A percentile compares a stretch with the other conserved stretches of the same genome.
Evolutionary conservation across 225 moss, liverwort and hornwort genomes (phyloP).

Genomic region (Anthoceros angustus): DNA sequence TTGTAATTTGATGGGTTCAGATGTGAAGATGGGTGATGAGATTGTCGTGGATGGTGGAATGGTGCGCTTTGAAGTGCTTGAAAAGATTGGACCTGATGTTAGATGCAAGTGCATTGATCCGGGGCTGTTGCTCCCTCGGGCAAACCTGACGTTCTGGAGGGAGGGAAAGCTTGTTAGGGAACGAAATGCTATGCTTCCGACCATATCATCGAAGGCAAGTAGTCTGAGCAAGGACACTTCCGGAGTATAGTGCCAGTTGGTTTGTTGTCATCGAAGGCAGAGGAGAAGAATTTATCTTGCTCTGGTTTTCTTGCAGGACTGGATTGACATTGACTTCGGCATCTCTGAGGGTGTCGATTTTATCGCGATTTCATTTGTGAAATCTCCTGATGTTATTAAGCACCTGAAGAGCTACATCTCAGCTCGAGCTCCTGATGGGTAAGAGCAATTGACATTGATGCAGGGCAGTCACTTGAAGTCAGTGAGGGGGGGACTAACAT

Average conservation of each 20-base stretch:
- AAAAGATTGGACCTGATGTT: slow-evolving; percentile 30
- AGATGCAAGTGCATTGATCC: slow-evolving; percentile 31
- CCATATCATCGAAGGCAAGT: slow-evolving; percentile 28
- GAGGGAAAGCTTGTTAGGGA: slow-evolving; percentile 20
- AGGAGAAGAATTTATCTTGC: not conserved
- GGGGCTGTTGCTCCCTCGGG: slow-evolving; percentile 32
- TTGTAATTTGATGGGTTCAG: slow-evolving; percentile 8
- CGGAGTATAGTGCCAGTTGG: not conserved
- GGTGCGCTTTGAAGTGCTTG: slow-evolving; percentile 25
- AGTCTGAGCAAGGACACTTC: not conserved
- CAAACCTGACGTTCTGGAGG: slow-evolving; percentile 34
- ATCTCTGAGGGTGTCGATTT: slow-evolving; percentile 31
- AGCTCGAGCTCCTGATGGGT: slow-evolving; percentile 26
- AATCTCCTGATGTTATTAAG: slow-evolving; percentile 29
- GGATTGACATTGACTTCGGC: slow-evolving; percentile 39
- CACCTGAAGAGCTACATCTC: slow-evolving; percentile 35
- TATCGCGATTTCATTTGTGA: slow-evolving; percentile 35
- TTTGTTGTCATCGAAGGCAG: not conserved
- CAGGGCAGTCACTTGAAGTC: not conserved
- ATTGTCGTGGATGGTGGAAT: slow-evolving; percentile 33
- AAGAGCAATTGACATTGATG: not conserved
- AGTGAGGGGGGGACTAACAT: not conserved
- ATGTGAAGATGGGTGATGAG: slow-evolving; percentile 26
- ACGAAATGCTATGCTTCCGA: slow-evolving; percentile 27
- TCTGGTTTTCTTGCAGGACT: slow-evolving; percentile 18